A percentile compares a stretch with the other conserved stretches of the same genome.
phyloP scores from a whole-genome alignment of 352 stramenopile genomes.

The Phytopythium sindhum region DNA sequence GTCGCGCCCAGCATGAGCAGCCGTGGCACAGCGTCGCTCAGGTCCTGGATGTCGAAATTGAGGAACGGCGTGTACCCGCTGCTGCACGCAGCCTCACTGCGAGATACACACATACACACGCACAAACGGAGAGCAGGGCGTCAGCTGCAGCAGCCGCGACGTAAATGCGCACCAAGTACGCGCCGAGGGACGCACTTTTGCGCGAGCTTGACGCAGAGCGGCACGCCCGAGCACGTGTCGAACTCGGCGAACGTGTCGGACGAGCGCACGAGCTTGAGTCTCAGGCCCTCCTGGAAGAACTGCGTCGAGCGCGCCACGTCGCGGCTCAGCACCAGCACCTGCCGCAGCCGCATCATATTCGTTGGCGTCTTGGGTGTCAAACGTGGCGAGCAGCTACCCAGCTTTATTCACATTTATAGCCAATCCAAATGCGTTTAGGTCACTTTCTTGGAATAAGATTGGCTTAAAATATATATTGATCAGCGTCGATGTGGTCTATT shows the following conservation, averaged over 20 bases:
- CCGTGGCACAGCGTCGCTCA: constrained; percentile 83
- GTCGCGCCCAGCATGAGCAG: constrained; percentile 85
- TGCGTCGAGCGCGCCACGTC: constrained; percentile 74
- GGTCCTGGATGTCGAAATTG: constrained; percentile 90
- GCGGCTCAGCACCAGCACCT: constrained; percentile 83
- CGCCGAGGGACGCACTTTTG: constrained; percentile 41
- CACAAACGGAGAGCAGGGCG: constrained; percentile 6
- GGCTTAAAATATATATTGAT: too few relatives aligned
- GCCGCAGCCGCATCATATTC: constrained; percentile 61
- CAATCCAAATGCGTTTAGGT: too few relatives aligned
- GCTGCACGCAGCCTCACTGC: constrained; percentile 75
- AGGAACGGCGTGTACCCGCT: constrained; percentile 88
- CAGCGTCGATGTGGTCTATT: too few relatives aligned
- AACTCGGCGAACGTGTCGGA: constrained; percentile 85
- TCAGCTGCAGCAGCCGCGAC: neutral
- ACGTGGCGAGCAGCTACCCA: too few relatives aligned
- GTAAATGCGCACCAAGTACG: neutral
- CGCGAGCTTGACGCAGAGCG: constrained; percentile 79
- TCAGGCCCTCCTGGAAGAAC: constrained; percentile 84
- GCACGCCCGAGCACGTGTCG: constrained; percentile 51
- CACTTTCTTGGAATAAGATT: too few relatives aligned
- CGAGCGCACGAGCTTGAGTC: constrained; percentile 66
- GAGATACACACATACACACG: neutral
- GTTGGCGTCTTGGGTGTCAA: too few relatives aligned
- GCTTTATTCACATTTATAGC: too few relatives aligned